Percentiles rank a stretch among this genome's conserved stretches.
phyloP scores from a whole-genome alignment of 2,329 filamentous ascomycete species.

The Aspergillus pseudotamarii region DNA sequence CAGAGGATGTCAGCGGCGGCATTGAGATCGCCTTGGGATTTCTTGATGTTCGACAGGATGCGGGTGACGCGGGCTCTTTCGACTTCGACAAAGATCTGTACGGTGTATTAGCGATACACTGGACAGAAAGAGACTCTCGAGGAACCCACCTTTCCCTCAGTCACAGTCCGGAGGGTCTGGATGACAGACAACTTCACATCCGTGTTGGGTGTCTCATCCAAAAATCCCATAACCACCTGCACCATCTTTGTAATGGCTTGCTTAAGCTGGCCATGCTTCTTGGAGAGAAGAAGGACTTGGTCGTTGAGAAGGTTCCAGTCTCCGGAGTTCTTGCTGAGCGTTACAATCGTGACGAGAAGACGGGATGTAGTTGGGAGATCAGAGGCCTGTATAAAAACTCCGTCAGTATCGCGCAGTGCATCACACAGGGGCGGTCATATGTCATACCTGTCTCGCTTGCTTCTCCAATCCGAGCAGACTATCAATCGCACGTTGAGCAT shows the following conservation, averaged over 20 bases:
- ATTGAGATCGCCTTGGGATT: conserved; percentile 87
- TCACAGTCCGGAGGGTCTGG: conserved; percentile 92
- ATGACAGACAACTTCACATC: conserved; percentile 93
- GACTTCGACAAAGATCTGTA: conserved; percentile 94
- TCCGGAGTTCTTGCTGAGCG: conserved; percentile 86
- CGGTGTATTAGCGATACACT: conserved; percentile 13
- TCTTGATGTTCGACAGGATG: conserved; percentile 97
- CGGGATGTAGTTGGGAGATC: conserved; percentile 94
- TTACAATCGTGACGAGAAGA: conserved; percentile 83
- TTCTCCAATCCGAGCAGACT: conserved; percentile 92
- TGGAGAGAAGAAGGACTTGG: conserved; percentile 91
- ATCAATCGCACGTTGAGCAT: conserved; percentile 86
- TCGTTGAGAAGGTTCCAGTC: conserved; percentile 97
- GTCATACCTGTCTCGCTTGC: conserved; percentile 85
- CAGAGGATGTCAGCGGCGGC: conserved; percentile 91
- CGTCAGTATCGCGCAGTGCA: conserved; percentile 11
- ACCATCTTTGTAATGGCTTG: conserved; percentile 99
- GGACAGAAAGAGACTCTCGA: background rate
- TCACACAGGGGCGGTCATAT: conserved; percentile 20
- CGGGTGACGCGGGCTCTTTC: conserved; percentile 94
- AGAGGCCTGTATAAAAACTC: conserved; percentile 66
- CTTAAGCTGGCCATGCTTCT: conserved; percentile 99
- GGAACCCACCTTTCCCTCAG: conserved; percentile 79
- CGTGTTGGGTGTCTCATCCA: conserved; percentile 80
- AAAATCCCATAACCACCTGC: conserved; percentile 88